Base-by-base conservation (phyloP, 306 rosid species). In the Clitoria ternatea region DNA sequence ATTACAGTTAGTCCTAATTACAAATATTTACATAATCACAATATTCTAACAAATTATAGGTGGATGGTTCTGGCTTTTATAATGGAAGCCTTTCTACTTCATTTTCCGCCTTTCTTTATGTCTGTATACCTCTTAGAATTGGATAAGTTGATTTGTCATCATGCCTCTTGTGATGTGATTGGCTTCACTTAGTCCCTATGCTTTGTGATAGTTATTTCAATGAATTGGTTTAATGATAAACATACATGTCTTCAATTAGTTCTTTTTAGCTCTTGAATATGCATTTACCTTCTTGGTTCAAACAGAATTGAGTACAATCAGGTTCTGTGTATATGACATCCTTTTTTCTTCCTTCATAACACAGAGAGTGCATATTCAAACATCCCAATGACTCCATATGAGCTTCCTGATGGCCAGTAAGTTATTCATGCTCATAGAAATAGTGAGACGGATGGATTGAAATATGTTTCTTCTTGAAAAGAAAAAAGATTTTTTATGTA, bases 321-420 rank as follows among this genome's bases (percentile, higher is more conserved):
- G 22, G 61, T 10, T 68, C 68, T 47, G 43, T 47, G 43, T 65
- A 59, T 66, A 33, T 71, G 44, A 68, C 80, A 40, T 69, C 56
- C 37, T 17, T 53, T 27, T 62, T 62, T 8, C n/a, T 43, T 10
- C 48, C 50, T 73, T 42, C 14, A 45, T 36, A 11, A 63, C 75
- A 57, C 90, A 94, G 99, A 94, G 83, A 94, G 66, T 60, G 82
- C 97, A 19, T 95, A 95, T 85, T 95, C 97, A 27, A 95, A 95
- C 84, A 95, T 95, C 73, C 99, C 99, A 49, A 95, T 82, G 87
- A 95, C 99, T 43, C 69, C 99, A 8, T 95, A 91, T 62, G 99
- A 95, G 82, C 99, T 95, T 69, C 99, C 99, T 78, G 99, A 95
- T 83, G 99, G 99, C 92, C 99, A 95, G 99, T 95, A 83, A 95